phyloP scores from a whole-genome alignment of 139 green algal species.

The Ettlia oleoabundans region DNA sequence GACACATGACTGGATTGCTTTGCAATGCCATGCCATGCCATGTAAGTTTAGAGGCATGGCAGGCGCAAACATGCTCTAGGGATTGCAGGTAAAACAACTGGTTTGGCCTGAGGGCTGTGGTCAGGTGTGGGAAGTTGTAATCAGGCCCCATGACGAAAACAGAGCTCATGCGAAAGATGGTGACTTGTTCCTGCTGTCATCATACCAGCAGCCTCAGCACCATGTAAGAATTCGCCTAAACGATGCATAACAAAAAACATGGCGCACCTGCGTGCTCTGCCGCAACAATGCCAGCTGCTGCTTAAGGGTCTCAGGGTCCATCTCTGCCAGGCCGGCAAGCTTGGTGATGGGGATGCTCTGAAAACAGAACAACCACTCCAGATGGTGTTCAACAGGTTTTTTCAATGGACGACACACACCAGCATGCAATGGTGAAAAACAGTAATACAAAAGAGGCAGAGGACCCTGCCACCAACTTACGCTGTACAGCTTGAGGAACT shows the following conservation, averaged over 20 bases:
- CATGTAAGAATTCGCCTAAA: background rate
- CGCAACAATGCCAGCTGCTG: slow-evolving; percentile 73
- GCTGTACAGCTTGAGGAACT: slow-evolving; percentile 94
- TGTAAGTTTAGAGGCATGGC: background rate
- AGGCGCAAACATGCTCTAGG: background rate
- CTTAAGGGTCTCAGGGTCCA: slow-evolving; percentile 70
- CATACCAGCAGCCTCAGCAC: background rate
- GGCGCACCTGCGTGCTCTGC: slow-evolving; percentile 21
- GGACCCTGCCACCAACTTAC: background rate
- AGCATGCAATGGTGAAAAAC: no score
- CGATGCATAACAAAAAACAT: no score
- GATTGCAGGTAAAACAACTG: no score
- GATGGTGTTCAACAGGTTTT: background rate
- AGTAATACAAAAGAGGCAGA: background rate
- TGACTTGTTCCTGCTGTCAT: slow-evolving; percentile 38
- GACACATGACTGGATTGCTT: no score
- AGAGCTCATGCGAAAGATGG: slow-evolving; percentile 41
- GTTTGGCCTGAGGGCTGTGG: no score
- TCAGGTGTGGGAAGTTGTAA: slow-evolving; percentile 24
- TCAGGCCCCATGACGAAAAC: slow-evolving; percentile 29
- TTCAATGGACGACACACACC: no score
- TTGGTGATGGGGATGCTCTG: slow-evolving; percentile 85
- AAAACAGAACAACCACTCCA: background rate
- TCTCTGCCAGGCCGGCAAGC: slow-evolving; percentile 89
- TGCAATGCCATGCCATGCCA: no score